A percentile compares a stretch with the other conserved stretches of the same genome.
Evolutionary conservation across 2,329 filamentous ascomycete genomes (phyloP).

Genomic region (Didymella sp.): DNA sequence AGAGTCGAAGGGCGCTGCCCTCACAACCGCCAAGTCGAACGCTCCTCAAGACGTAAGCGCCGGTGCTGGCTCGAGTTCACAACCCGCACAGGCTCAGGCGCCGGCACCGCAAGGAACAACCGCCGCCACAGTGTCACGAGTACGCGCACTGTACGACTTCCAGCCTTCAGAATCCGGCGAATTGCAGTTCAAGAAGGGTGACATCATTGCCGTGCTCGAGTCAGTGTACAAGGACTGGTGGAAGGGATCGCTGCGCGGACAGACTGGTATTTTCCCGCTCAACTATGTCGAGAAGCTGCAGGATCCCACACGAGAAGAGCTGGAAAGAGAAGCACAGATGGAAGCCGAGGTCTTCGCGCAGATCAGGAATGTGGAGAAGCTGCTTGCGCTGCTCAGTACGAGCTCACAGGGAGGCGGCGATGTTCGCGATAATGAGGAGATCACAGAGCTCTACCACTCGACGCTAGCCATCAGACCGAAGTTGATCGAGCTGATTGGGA

Average conservation of each 20-base stretch:
- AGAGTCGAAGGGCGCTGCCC: slow-evolving; percentile 68
- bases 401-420: slow-evolving; percentile 63
- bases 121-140: slow-evolving; percentile 92
- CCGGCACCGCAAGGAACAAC: slow-evolving; percentile 82
- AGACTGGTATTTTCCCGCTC: slow-evolving; percentile 96
- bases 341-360: slow-evolving; percentile 81
- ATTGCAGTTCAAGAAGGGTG: slow-evolving; percentile 93
- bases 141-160: slow-evolving; percentile 93
- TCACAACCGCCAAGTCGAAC: slow-evolving; percentile 53
- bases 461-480: slow-evolving; percentile 95
- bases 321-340: slow-evolving; percentile 96
- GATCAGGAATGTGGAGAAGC: slow-evolving; percentile 78
- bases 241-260: slow-evolving; percentile 91
- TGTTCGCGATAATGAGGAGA: slow-evolving; percentile 95
- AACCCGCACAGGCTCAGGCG: slow-evolving; percentile 57
- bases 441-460: slow-evolving; percentile 87
- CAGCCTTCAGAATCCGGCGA: slow-evolving; percentile 92
- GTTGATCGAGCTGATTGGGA: slow-evolving; percentile 96
- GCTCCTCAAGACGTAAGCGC: slow-evolving; percentile 45
- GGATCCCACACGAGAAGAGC: slow-evolving; percentile 91
- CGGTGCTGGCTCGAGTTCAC: slow-evolving; percentile 23
- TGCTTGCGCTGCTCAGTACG: slow-evolving; percentile 89
- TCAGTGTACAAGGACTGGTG: slow-evolving; percentile 99
- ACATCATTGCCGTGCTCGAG: slow-evolving; percentile 95
- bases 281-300: slow-evolving; percentile 99